Conservation (phyloP, 1,139 yeast species). For the Pneumocystis carinii region DNA sequence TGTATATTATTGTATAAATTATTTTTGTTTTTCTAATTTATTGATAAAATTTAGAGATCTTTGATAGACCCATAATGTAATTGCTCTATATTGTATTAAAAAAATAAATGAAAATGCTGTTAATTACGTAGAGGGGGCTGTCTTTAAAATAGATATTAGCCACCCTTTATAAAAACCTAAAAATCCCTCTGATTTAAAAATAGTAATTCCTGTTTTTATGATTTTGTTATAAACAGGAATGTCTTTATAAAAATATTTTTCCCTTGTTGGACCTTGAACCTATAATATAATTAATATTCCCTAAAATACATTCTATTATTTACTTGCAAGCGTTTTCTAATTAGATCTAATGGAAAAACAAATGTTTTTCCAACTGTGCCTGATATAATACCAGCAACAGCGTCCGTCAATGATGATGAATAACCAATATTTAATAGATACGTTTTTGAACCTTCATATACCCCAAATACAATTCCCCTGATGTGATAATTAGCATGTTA, state of each 20-base stretch:
- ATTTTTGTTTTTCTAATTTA: conserved; percentile 11
- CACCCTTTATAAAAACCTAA: conserved; percentile 57
- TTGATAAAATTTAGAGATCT: conserved; percentile 16
- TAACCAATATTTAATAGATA: conserved; percentile 11
- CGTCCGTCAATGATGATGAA: conserved; percentile 38
- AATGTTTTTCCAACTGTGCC: conserved; percentile 59
- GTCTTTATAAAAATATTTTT: not conserved
- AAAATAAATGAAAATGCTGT: not conserved
- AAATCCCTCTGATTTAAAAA: conserved; percentile 45
- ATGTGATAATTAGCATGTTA: not conserved
- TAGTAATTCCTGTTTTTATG: conserved; percentile 49
- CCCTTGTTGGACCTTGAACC: conserved; percentile 4
- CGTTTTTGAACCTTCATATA: conserved; percentile 6
- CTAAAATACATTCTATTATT: conserved; percentile 25
- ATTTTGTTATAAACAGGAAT: conserved; percentile 20
- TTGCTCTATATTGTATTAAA: conserved; percentile 25
- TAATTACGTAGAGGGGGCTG: conserved; percentile 48
- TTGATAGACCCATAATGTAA: conserved; percentile 57
- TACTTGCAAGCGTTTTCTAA: conserved; percentile 67
- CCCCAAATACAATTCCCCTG: conserved; percentile 10
- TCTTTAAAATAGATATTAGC: conserved; percentile 47
- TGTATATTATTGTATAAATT: not conserved
- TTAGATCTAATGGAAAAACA: conserved; percentile 74
- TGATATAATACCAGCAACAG: conserved; percentile 58
- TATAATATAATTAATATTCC: conserved; percentile 2